Conservation (phyloP, 192 early-diverging fungal genomes). For the Coemansia reversa region DNA sequence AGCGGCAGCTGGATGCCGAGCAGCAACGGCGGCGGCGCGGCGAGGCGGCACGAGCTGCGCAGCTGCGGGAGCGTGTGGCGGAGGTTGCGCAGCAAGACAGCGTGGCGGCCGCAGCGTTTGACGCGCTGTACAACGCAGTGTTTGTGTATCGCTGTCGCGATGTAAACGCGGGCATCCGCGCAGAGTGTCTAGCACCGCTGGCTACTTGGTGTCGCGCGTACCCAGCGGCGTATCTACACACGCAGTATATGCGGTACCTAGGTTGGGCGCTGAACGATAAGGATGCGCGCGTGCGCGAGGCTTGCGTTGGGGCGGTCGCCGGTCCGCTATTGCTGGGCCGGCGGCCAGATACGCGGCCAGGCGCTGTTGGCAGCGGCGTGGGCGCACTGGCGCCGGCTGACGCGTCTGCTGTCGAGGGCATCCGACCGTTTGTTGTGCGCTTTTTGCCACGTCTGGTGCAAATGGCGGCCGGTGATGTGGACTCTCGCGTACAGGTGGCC, state of each 20-base stretch:
- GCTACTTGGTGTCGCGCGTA: constrained; percentile 73
- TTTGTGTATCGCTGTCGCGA: constrained; percentile 92
- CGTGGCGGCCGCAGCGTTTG: constrained; percentile 59
- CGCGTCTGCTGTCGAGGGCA: constrained; percentile 58
- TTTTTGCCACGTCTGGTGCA: constrained; percentile 46
- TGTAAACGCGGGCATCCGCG: constrained; percentile 78
- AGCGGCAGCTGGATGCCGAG: constrained; percentile 69
- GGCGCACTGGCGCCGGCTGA: constrained; percentile 74
- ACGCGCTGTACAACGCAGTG: constrained; percentile 78
- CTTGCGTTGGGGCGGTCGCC: constrained; percentile 64
- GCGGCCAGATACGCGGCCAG: constrained; percentile 62
- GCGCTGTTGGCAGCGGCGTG: constrained; percentile 70
- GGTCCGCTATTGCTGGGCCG: constrained; percentile 56
- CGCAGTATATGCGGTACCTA: constrained; percentile 75
- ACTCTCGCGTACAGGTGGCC: constrained; percentile 44
- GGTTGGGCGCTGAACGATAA: constrained; percentile 89
- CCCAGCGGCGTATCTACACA: constrained; percentile 71
- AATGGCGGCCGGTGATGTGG: constrained; percentile 46
- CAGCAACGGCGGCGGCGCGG: constrained; percentile 15
- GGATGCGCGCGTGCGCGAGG: constrained; percentile 67
- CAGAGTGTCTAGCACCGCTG: constrained; percentile 79
- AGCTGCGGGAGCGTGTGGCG: constrained; percentile 31
- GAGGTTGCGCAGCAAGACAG: constrained; percentile 59
- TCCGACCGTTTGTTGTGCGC: constrained; percentile 38
- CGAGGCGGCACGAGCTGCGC: constrained; percentile 18